Base-by-base conservation (phyloP, 1,284 basidiomycete genomes). In the Macrocystidia cucumis region DNA sequence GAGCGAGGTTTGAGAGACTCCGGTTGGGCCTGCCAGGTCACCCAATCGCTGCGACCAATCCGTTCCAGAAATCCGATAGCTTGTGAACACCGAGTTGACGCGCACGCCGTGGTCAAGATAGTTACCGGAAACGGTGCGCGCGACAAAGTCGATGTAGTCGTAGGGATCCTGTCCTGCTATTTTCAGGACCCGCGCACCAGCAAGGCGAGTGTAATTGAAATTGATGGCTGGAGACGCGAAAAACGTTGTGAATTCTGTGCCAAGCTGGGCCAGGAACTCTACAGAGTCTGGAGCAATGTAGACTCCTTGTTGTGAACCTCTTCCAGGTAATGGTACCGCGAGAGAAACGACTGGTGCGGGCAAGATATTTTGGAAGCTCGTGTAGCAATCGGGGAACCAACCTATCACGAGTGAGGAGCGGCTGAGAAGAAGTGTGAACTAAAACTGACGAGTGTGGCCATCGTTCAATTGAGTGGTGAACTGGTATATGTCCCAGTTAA, bases 91-190 rank as follows among this genome's bases (percentile, higher is more conserved):
- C 33, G 72, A 74, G 55, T 80, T 80, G 23, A 78, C 71, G 35
- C 76, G 67, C 27, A 78, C 67, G 24, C 70, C 70, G 39, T 77
- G 74, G 46, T 78, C 74, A 21, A 80, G 55, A 48, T 72, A 79
- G 50, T 78, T 79, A 6, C 77, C 74, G 1, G 71, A 69, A 14
- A 74, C 65, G 1, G 73, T 78, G 32, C 56, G 57, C 3, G 78
- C 76, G 35, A 79, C 67, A 26, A 55, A 46, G 45, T 74, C 72
- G 30, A 75, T 67, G 46, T 78, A 79, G 37, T 60, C 62, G 44
- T 69, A 78, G 7, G 75, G 62, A 38, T 69, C 60, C 47, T 65
- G 51, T 25, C 70, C 74, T 41, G 72, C 69, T 38, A 80, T 78
- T 32, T 60, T 48, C 23, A 77, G 51, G 14, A 81, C 65, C 39